A percentile compares a stretch with the other conserved stretches of the same genome.
These are phyloP conservation scores for Heterobasidion occidentale DNA, from an alignment of 1,284 basidiomycete species.

Conservation along the genomic window DNA sequence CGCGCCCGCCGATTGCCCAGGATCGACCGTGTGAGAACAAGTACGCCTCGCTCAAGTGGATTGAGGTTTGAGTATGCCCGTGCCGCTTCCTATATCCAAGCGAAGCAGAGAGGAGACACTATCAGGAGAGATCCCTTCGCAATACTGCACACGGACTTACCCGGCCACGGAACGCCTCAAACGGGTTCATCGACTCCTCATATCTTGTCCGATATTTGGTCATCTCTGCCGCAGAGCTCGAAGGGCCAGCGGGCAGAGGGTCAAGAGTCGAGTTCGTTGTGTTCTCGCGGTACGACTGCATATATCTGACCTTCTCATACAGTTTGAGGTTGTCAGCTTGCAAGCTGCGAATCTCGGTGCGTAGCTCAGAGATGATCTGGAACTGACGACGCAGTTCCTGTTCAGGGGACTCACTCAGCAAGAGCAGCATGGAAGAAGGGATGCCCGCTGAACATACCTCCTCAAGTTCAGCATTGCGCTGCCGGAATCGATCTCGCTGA, in stretches of 20 bases:
- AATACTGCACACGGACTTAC: slow-evolving; percentile 39
- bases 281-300: slow-evolving; percentile 88
- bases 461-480: slow-evolving; percentile 93
- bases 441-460: slow-evolving; percentile 47
- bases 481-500: slow-evolving; percentile 92
- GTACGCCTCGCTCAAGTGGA: slow-evolving; percentile 83
- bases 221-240: slow-evolving; percentile 56
- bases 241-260: slow-evolving; percentile 47
- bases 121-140: slow-evolving; percentile 3
- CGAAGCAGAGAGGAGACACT: background rate
- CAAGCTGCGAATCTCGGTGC: slow-evolving; percentile 80
- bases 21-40: slow-evolving; percentile 79
- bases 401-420: background rate
- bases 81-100: slow-evolving; percentile 73
- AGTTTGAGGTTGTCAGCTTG: slow-evolving; percentile 92
- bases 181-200: slow-evolving; percentile 96
- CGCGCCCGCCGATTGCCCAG: slow-evolving; percentile 83
- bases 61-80: slow-evolving; percentile 89
- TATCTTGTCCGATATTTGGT: slow-evolving; percentile 88
- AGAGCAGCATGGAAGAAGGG: slow-evolving; percentile 1
- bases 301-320: slow-evolving; percentile 95
- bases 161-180: slow-evolving; percentile 91
- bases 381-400: slow-evolving; percentile 92
- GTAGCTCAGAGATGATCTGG: slow-evolving; percentile 85
- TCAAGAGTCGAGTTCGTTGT: slow-evolving; percentile 54